Conservation (phyloP, 352 stramenopile species). For the Globisporangium takayamanum region DNA sequence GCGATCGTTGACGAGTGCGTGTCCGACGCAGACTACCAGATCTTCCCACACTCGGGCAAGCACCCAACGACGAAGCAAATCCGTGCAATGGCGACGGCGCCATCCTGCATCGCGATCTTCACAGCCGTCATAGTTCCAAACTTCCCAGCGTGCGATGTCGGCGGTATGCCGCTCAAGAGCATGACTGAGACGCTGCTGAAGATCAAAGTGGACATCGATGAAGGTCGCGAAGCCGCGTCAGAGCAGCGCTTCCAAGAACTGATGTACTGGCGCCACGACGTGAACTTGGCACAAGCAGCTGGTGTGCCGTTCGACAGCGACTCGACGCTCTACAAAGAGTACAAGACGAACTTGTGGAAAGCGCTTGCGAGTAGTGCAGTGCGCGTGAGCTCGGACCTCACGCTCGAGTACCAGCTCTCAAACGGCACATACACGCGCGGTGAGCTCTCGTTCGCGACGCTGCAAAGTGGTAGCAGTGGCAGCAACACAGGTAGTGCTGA, state of each 20-base stretch:
- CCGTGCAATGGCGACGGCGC: conserved; percentile 36
- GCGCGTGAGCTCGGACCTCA: conserved; percentile 29
- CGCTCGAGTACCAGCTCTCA: conserved; percentile 30
- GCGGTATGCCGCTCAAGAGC: conserved; percentile 39
- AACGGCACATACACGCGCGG: conserved; percentile 17
- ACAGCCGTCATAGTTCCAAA: conserved; percentile 42
- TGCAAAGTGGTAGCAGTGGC: conserved; percentile 3
- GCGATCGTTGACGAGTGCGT: conserved; percentile 55
- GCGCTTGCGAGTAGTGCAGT: conserved; percentile 27
- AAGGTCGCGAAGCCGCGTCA: conserved; percentile 19
- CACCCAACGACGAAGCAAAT: conserved; percentile 44
- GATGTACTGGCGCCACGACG: conserved; percentile 46
- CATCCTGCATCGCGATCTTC: conserved; percentile 49
- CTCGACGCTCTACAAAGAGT: conserved; percentile 39
- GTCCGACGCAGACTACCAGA: conserved; percentile 42
- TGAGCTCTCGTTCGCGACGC: conserved; percentile 19
- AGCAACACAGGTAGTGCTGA: neutral
- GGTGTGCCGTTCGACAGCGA: conserved; percentile 37
- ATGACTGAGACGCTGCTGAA: conserved; percentile 54
- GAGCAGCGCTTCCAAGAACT: conserved; percentile 42
- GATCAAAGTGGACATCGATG: conserved; percentile 37
- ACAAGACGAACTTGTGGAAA: conserved; percentile 28
- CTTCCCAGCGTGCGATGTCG: conserved; percentile 44
- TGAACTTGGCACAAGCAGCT: conserved; percentile 32
- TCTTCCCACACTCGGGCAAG: conserved; percentile 50